phyloP scores from a whole-genome alignment of 1,139 yeast species.

The Geotrichum phurueaensis region DNA sequence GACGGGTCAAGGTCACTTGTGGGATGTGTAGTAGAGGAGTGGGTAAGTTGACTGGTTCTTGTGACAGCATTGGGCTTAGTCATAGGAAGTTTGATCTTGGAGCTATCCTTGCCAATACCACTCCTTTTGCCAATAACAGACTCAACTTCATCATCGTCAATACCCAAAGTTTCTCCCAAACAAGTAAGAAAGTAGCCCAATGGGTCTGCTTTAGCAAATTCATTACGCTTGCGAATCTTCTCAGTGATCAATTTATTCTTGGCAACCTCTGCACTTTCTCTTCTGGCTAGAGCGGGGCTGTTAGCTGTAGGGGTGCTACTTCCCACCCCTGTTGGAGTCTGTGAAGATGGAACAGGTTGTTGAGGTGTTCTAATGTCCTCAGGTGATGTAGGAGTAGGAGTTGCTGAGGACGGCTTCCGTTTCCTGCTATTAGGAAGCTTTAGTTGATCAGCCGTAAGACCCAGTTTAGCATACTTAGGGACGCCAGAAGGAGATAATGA shows the following conservation, averaged over 20 bases:
- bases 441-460: constrained; percentile 30
- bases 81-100: neutral
- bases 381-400: neutral
- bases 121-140: constrained; percentile 14
- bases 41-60: constrained; percentile 17
- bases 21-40: neutral
- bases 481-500: constrained; percentile 18
- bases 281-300: constrained; percentile 10
- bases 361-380: constrained; percentile 1
- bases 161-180: constrained; percentile 30
- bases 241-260: constrained; percentile 20
- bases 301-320: neutral
- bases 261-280: constrained; percentile 27
- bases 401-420: constrained; percentile 23
- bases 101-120: neutral
- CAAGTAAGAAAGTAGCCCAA: constrained; percentile 28
- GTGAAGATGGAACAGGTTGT: constrained; percentile 17
- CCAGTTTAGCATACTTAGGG: constrained; percentile 24
- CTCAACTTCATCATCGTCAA: constrained; percentile 17
- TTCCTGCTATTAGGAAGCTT: constrained; percentile 28
- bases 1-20: constrained; percentile 23
- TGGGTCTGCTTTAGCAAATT: constrained; percentile 28
- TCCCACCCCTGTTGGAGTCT: constrained; percentile 9
- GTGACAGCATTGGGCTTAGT: constrained; percentile 20
- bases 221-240: constrained; percentile 24